These are phyloP conservation scores for Calonectria honghensis DNA, from an alignment of 2,329 filamentous ascomycete genomes.

Conservation along the genomic window DNA sequence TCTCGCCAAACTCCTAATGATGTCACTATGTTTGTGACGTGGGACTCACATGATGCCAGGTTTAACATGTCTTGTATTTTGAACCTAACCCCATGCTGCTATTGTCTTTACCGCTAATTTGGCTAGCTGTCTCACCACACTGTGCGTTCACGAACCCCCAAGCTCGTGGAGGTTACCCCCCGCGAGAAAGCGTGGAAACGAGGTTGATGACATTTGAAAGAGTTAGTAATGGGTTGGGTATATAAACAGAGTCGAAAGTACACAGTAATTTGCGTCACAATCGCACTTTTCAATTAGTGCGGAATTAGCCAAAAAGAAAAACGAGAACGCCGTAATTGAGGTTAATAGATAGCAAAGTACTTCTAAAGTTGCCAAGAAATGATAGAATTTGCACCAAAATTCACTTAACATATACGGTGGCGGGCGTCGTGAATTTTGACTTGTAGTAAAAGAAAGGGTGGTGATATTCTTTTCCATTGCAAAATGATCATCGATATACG, in stretches of 20 bases:
- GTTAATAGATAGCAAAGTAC: background rate
- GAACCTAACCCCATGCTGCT: background rate
- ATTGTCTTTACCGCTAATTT: background rate
- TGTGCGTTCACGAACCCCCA: background rate
- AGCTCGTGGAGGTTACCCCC: background rate
- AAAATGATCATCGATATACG: too few relatives aligned
- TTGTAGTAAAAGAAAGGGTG: background rate
- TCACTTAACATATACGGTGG: background rate
- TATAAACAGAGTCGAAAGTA: background rate
- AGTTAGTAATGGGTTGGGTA: background rate
- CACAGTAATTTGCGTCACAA: background rate
- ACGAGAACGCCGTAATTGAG: fast-evolving
- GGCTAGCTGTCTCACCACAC: background rate
- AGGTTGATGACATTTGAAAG: background rate
- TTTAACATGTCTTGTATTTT: background rate
- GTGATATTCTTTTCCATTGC: too few relatives aligned
- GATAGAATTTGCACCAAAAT: too few relatives aligned
- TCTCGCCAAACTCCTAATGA: background rate
- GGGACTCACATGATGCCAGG: background rate
- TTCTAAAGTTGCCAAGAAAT: background rate
- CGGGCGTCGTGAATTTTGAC: background rate
- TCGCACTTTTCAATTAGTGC: background rate
- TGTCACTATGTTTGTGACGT: background rate
- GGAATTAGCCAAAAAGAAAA: background rate
- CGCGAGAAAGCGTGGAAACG: background rate